These are phyloP conservation scores for Naganishia onofrii DNA, from an alignment of 768 basidiomycete genomes.

Conservation along the genomic window DNA sequence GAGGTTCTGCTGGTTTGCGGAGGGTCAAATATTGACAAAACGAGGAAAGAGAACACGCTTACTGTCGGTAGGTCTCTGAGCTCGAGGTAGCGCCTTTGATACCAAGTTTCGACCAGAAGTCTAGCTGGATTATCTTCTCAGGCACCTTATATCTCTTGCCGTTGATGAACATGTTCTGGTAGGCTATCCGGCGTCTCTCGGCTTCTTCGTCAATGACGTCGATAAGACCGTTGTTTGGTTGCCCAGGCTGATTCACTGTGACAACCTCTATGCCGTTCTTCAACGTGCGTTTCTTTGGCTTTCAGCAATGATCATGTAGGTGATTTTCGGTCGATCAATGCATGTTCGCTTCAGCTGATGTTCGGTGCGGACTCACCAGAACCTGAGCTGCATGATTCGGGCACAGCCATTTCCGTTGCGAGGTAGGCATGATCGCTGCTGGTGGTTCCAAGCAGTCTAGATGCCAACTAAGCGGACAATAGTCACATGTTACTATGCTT, in stretches of 20 bases:
- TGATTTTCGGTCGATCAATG: neutral
- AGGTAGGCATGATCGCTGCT: conserved; percentile 74
- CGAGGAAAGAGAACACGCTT: neutral
- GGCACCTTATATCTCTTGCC: conserved; percentile 89
- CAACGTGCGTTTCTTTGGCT: conserved; percentile 80
- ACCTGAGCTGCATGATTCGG: conserved; percentile 86
- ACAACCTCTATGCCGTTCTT: conserved; percentile 66
- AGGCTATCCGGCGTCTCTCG: conserved; percentile 33
- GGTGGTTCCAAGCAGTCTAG: conserved; percentile 94
- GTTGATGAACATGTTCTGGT: conserved; percentile 49
- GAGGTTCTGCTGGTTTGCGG: neutral
- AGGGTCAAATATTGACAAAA: neutral
- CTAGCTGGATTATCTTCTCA: conserved; percentile 82
- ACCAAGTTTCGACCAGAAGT: conserved; percentile 81
- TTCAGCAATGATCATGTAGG: conserved; percentile 22
- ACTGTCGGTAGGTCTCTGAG: neutral
- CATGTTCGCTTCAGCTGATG: conserved; percentile 2
- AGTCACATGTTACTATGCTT: conserved; percentile 86
- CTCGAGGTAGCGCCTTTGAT: conserved; percentile 4
- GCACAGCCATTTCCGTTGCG: conserved; percentile 97
- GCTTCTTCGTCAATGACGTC: conserved; percentile 68
- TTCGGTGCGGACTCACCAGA: conserved; percentile 9
- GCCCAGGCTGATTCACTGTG: conserved; percentile 69
- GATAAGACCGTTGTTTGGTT: conserved; percentile 88
- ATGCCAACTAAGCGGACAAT: conserved; percentile 92